Percentiles rank a stretch among this genome's conserved stretches.
phyloP scores from a whole-genome alignment of 164 flowering plant genomes.

The Nelumbo lutea region DNA sequence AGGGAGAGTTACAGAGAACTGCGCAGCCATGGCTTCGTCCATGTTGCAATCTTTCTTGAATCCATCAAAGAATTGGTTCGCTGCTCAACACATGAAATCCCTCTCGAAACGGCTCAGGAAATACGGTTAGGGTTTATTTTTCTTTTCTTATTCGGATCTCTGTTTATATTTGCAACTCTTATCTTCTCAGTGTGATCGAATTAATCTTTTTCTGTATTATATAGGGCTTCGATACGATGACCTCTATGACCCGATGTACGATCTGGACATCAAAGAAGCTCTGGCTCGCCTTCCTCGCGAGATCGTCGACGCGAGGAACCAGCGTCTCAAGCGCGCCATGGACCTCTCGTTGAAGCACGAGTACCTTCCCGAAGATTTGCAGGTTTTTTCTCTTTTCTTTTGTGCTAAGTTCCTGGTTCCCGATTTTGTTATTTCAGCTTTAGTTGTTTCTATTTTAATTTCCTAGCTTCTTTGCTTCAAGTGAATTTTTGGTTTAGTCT shows the following conservation, averaged over 20 bases:
- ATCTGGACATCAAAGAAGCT: slow-evolving; percentile 87
- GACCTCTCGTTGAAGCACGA: slow-evolving; percentile 98
- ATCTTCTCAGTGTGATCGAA: background rate
- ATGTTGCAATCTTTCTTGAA: slow-evolving; percentile 37
- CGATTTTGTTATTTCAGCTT: background rate
- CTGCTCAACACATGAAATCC: slow-evolving; percentile 61
- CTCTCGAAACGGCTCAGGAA: slow-evolving; percentile 61
- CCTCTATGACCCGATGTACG: slow-evolving; percentile 71
- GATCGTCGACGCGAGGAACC: slow-evolving; percentile 83
- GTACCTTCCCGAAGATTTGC: slow-evolving; percentile 73
- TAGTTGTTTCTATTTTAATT: too few species aligned
- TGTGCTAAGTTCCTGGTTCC: background rate
- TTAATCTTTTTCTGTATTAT: background rate
- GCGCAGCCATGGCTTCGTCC: slow-evolving; percentile 38
- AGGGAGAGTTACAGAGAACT: slow-evolving; percentile 7
- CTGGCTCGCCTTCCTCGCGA: slow-evolving; percentile 79
- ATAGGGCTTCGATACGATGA: slow-evolving; percentile 86
- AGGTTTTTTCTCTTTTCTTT: slow-evolving; percentile 36
- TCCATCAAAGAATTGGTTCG: slow-evolving; percentile 70
- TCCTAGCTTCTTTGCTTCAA: background rate
- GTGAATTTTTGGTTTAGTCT: background rate
- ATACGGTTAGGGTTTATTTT: slow-evolving; percentile 44
- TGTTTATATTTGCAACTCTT: background rate
- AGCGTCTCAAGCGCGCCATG: slow-evolving; percentile 91
- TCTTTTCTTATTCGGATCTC: background rate